Evolutionary conservation across 345 rosid genomes (phyloP).

Genomic region (Gossypium longicalyx): DNA sequence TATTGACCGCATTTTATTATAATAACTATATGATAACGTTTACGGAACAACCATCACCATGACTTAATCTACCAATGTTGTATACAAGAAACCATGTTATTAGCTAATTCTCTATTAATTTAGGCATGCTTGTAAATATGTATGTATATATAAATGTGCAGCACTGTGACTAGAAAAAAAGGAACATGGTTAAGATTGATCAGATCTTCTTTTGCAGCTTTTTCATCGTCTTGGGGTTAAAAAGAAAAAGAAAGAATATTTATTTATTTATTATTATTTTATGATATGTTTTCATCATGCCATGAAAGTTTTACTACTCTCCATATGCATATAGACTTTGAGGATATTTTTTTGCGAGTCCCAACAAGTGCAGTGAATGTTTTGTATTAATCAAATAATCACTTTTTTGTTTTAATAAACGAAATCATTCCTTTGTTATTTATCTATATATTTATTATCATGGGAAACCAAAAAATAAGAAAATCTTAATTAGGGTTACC

Average conservation of each 20-base stretch:
- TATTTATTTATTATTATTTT: not conserved
- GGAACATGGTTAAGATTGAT: slow-evolving; percentile 22
- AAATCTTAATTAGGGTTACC: slow-evolving; percentile 7
- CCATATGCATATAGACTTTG: not conserved
- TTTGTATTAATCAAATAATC: slow-evolving; percentile 20
- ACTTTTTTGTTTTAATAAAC: slow-evolving; percentile 7
- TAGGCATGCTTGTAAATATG: not conserved
- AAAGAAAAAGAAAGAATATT: not conserved
- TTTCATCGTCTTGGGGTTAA: slow-evolving; percentile 29
- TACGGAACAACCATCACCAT: not conserved
- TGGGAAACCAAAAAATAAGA: slow-evolving; percentile 10
- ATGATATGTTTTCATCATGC: slow-evolving; percentile 28
- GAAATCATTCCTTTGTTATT: not conserved
- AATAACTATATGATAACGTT: not conserved
- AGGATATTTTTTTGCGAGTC: slow-evolving; percentile 16
- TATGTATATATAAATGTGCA: not conserved
- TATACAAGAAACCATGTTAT: not conserved
- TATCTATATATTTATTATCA: slow-evolving; percentile 12
- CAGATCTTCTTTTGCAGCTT: slow-evolving; percentile 49
- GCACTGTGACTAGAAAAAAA: not conserved
- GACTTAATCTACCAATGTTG: not conserved
- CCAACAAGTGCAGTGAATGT: slow-evolving; percentile 10
- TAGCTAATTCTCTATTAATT: not conserved
- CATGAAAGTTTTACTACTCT: slow-evolving; percentile 24
- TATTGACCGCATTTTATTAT: too few species aligned